Base-by-base conservation (phyloP, 2,329 filamentous ascomycete genomes). In the Lecanicillium sp. region DNA sequence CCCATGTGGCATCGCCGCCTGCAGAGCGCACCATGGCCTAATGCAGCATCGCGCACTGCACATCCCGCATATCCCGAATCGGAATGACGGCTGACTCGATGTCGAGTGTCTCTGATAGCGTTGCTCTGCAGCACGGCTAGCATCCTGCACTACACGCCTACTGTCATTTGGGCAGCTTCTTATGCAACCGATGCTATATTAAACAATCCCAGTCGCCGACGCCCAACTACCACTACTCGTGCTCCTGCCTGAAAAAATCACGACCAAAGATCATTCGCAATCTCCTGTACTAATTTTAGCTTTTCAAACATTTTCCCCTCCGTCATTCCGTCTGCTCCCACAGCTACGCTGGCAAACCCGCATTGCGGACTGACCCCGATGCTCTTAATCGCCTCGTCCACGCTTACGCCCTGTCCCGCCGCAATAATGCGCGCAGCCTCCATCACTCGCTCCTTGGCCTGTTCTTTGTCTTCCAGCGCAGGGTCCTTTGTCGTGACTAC, bases 221-320 rank as follows among this genome's bases (percentile, higher is more conserved):
- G n/a, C n/a, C n/a, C n/a, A n/a, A n/a, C n/a, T n/a, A n/a, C n/a
- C n/a, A n/a, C n/a, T n/a, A n/a, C n/a, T n/a, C n/a, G 9, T 9
- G n/a, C 27, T 30, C 27, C n/a, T n/a, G n/a, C n/a, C n/a, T n/a
- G n/a, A n/a, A n/a, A n/a, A n/a, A 6, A 38, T 42, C 35, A 50
- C 7, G 62, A 58, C 84, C 84, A 88, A 32, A 88, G 72, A 48
- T 79, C 74, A 56, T 81, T 73, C 5, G 84, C 83, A 55, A 88
- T 74, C 43, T 78, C 72, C 50, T 80, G 75, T 26, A 87, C 84
- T 50, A 88, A 68, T 67, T 79, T 74, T 58, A 88, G 64, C 70
- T 87, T 88, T 58, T 74, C 78, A 64, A 81, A 74, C 84, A 87
- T 87, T 56, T 81, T 83, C 29, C 84, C 75, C 58, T 77, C 75